Base-by-base conservation (phyloP, 169 alveolate species). In the Babesia gibsoni region DNA sequence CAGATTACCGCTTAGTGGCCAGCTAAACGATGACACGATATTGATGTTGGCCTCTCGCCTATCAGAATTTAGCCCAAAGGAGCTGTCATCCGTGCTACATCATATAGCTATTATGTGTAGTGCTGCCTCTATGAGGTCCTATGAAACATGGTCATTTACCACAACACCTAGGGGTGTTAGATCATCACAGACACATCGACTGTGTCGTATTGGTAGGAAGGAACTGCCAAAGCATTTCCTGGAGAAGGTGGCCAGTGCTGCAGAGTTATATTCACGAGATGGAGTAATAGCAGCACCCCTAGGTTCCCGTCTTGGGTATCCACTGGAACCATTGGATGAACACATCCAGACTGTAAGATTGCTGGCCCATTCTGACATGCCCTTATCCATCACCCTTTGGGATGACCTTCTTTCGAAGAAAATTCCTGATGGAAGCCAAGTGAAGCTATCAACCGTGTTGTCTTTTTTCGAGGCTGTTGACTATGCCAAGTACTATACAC, bases 21-120 rank as follows among this genome's bases (percentile, higher is more conserved):
- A 63, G 42, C 30, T 77, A 9, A 77, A 77, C 52, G 86, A 77
- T 25, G 86, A 77, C 52, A 67, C 86, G 27, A 66, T 77, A 23
- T 80, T 54, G 0, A n/a, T 77, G 53, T 41, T 77, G 25, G 50
- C 82, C 1, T 39, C 33, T 18, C 1, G 69, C 9, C 49, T 77
- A n/a, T 18, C 35, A 27, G 36, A 39, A 16, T 77, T 33, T 52
- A 33, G 57, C n/a, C 27, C 64, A 9, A 52, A 25, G 22, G 75
- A 77, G 23, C 46, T 77, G 56, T 25, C 68, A 16, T 36, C 33
- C 16, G 30, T 29, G 22, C 45, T 77, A 35, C 63, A n/a, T 23
- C 35, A 36, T 1, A 46, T 77, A 10, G 70, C 86, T 27, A 16
- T 56, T 0, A 10, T 77, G 14, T 77, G 75, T 39, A 25, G 41